Percentiles rank a stretch among this genome's conserved stretches.
phyloP scores from a whole-genome alignment of 345 rosid genomes.

The Arabis alpina region DNA sequence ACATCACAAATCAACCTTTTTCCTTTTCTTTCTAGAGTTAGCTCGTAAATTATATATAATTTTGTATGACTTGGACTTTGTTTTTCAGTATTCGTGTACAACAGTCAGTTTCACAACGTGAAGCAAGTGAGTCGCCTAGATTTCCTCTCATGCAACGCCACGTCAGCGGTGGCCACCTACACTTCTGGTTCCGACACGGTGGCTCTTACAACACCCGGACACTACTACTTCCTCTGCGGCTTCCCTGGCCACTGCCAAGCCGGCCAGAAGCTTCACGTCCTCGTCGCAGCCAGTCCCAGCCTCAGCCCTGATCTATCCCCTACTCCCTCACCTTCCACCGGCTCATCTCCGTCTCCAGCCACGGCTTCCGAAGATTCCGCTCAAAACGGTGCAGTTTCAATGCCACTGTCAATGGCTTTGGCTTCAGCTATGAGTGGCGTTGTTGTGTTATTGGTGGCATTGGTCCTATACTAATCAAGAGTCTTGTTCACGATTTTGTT shows the following conservation, averaged over 20 bases:
- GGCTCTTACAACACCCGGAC: conserved; percentile 32
- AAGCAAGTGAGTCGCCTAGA: conserved; percentile 37
- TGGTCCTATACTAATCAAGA: neutral
- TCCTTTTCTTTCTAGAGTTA: neutral
- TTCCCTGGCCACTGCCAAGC: conserved; percentile 43
- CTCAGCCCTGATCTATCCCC: neutral
- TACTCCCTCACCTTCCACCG: neutral
- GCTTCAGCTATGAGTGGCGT: neutral
- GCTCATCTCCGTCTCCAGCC: conserved; percentile 16
- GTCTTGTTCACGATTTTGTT: conserved; percentile 16
- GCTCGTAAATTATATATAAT: too few relatives aligned
- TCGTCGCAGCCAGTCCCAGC: conserved; percentile 3
- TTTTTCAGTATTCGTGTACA: conserved; percentile 43
- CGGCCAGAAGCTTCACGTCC: conserved; percentile 43
- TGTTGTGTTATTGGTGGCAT: conserved; percentile 12
- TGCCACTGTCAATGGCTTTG: neutral
- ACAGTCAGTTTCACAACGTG: conserved; percentile 43
- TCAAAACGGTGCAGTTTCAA: neutral
- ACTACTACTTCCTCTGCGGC: conserved; percentile 42
- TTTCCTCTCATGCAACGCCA: conserved; percentile 36
- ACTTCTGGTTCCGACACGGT: conserved; percentile 38
- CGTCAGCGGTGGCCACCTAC: conserved; percentile 37
- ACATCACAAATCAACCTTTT: neutral
- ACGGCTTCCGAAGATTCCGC: conserved; percentile 26
- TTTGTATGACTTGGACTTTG: neutral